phyloP scores from a whole-genome alignment of 345 rosid species.

The Euphorbia lathyris region DNA sequence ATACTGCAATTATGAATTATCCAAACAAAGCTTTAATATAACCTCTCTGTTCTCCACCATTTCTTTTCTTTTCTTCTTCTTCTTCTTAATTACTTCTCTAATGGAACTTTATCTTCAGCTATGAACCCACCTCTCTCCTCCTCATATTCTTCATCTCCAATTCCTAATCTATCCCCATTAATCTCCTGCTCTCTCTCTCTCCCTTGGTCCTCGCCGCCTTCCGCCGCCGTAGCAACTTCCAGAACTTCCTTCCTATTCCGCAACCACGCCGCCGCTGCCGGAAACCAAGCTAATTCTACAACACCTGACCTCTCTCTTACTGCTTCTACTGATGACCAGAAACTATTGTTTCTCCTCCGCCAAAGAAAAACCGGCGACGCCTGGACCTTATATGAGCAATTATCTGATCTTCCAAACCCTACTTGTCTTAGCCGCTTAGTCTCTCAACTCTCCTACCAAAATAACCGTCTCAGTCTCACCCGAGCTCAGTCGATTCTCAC shows the following conservation, averaged over 20 bases:
- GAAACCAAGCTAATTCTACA: constrained; percentile 23
- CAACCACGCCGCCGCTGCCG: constrained; percentile 31
- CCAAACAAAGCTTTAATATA: too few species aligned
- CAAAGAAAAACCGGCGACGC: constrained; percentile 74
- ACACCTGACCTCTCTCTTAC: constrained; percentile 30
- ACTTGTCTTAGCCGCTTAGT: constrained; percentile 92
- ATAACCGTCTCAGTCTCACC: constrained; percentile 44
- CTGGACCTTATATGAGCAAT: constrained; percentile 63
- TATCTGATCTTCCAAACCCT: constrained; percentile 61
- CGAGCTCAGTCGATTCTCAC: constrained; percentile 90
- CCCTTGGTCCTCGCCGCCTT: constrained; percentile 26
- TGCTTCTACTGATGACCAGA: constrained; percentile 39
- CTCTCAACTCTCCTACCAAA: constrained; percentile 72
- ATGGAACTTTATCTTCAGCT: constrained; percentile 42
- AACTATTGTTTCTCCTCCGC: constrained; percentile 73
- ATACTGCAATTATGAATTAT: not conserved
- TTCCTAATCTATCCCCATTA: constrained; percentile 1
- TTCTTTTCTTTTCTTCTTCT: not conserved
- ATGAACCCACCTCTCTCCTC: constrained; percentile 55
- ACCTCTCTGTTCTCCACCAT: not conserved
- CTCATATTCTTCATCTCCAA: constrained; percentile 24
- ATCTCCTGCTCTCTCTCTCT: constrained; percentile 11
- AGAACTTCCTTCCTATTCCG: constrained; percentile 27
- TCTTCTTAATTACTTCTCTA: not conserved
- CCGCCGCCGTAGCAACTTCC: constrained; percentile 4